phyloP scores from a whole-genome alignment of 306 rosid species.

The Senna siamea region DNA sequence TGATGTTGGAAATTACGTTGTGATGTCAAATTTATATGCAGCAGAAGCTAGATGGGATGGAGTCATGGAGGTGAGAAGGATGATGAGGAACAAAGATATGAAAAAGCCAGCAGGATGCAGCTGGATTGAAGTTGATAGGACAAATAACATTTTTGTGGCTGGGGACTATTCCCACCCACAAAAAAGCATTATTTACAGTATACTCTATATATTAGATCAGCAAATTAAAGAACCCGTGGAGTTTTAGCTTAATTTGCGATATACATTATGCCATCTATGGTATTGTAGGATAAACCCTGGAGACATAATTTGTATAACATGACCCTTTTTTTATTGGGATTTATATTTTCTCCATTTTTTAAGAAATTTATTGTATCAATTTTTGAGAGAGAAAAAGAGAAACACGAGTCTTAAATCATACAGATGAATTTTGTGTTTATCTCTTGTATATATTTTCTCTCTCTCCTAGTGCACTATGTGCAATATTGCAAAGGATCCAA shows the following conservation, averaged over 20 bases:
- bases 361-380: no score
- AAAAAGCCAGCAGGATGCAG: slow-evolving; percentile 91
- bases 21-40: slow-evolving; percentile 82
- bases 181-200: slow-evolving; percentile 62
- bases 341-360: no score
- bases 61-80: slow-evolving; percentile 69
- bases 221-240: slow-evolving; percentile 53
- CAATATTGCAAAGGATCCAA: no score
- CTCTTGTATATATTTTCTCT: no score
- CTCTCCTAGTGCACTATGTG: no score
- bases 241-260: slow-evolving; percentile 25
- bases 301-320: neutral
- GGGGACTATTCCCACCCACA: slow-evolving; percentile 84
- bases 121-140: slow-evolving; percentile 86
- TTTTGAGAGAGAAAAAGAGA: no score
- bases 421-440: no score
- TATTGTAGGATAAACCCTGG: slow-evolving; percentile 30
- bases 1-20: slow-evolving; percentile 76
- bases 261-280: neutral
- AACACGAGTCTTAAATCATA: no score
- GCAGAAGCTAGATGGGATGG: slow-evolving; percentile 84
- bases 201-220: slow-evolving; percentile 50
- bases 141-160: slow-evolving; percentile 62
- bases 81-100: slow-evolving; percentile 67
- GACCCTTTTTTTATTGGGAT: neutral